Base-by-base conservation (phyloP, 768 basidiomycete genomes). In the Lenzites betulinus region DNA sequence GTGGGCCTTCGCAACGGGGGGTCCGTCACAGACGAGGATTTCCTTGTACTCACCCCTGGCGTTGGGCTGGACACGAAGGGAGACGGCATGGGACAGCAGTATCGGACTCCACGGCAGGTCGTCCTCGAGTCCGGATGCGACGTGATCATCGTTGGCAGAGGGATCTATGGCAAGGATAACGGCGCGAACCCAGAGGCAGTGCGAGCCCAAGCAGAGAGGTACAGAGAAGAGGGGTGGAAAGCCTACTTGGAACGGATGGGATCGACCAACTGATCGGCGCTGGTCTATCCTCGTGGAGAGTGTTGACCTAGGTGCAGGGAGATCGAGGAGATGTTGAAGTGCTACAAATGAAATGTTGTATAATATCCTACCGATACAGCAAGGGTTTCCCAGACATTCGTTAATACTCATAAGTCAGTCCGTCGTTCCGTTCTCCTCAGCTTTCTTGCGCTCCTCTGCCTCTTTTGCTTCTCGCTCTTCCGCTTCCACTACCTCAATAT, bases 101-200 rank as follows among this genome's bases (percentile, higher is more conserved):
- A 98, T 73, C 80, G 93, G 57, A 94, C 95, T 3, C 97, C 97
- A 1, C 75, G 82, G 33, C 81, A 95, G 71, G 95, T 95, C 25
- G 78, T 99, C 28, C 70, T 83, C 18, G 85, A 89, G 46, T 83
- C 83, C 46, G 95, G 94, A 28, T 92, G 92, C 72, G 97, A 99
- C 76, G 83, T 98, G 22, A 98, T 98, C 70, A 98, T 99, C 60
- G 97, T 99, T 47, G 97, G 97, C 28, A 80, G 97, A 60, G 97
- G 97, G 0, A 88, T 99, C 39, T 95, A 97, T 73, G 93, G 92
- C 20, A 78, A 81, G 46, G 77, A 78, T 15, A 76, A 75, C 33
- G 75, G 76, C 23, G 68, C 79, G 18, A 74, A 81, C 38, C 74
- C 81, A 1, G 75, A 76, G 12, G 79, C 81, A 53, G 83, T 86